phyloP scores from a whole-genome alignment of 164 flowering plant genomes.

The Cinnamomum micranthum region DNA sequence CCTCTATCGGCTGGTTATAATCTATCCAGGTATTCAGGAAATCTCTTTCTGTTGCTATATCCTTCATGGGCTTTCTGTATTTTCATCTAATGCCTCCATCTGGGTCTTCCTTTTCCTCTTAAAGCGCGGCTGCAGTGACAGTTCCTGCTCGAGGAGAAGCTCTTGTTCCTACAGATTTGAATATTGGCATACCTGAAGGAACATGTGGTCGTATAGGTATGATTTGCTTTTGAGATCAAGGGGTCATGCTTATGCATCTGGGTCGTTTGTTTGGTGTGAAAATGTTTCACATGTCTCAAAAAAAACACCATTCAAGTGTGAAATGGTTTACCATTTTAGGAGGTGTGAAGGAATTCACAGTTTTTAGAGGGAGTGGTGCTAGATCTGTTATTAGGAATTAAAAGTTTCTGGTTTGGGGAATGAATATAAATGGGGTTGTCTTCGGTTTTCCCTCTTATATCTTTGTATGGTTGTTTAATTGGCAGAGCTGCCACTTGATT shows the following conservation, averaged over 20 bases:
- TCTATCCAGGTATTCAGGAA: conserved; percentile 49
- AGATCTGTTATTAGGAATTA: no score
- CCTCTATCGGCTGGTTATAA: conserved; percentile 70
- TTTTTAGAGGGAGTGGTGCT: no score
- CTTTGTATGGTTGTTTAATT: not conserved
- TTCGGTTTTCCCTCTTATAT: not conserved
- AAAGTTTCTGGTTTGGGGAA: not conserved
- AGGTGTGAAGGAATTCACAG: no score
- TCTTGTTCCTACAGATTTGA: conserved; percentile 68
- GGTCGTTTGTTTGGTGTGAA: no score
- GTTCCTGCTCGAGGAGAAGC: conserved; percentile 84
- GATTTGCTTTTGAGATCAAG: not conserved
- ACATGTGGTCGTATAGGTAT: conserved; percentile 81
- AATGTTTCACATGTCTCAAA: no score
- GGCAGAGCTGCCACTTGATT: conserved; percentile 79
- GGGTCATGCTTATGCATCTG: no score
- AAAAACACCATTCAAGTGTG: conserved; percentile 8
- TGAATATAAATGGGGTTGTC: not conserved
- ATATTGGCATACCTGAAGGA: conserved; percentile 69
- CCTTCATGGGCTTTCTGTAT: not conserved
- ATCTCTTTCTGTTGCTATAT: not conserved
- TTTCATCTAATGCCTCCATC: no score
- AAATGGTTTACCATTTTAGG: no score
- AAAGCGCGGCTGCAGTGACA: conserved; percentile 52
- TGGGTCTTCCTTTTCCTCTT: not conserved